phyloP scores from a whole-genome alignment of 805 yeast species.

The Brettanomyces naardenensis region DNA sequence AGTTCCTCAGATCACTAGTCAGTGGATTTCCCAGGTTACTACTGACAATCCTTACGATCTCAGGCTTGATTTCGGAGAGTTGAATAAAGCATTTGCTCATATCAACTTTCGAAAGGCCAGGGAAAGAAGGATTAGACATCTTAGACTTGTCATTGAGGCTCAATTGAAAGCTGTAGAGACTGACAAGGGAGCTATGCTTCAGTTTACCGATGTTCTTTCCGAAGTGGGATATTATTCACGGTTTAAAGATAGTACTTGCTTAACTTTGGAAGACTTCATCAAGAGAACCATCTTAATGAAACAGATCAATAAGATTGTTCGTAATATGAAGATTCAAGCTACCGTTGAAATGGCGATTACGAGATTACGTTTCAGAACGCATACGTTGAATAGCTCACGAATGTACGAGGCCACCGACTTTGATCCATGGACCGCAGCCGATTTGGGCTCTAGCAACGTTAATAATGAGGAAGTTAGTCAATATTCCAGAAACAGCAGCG shows the following conservation, averaged over 20 bases:
- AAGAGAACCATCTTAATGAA: conserved; percentile 52
- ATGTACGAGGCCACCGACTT: neutral
- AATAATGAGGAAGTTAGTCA: no score
- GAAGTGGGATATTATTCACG: conserved; percentile 70
- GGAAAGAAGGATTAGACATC: conserved; percentile 47
- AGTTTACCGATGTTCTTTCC: conserved; percentile 53
- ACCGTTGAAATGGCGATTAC: conserved; percentile 39
- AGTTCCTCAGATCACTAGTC: conserved; percentile 31
- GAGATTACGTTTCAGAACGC: conserved; percentile 35
- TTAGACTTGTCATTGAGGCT: conserved; percentile 66
- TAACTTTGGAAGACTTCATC: conserved; percentile 63
- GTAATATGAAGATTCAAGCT: conserved; percentile 35
- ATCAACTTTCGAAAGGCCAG: conserved; percentile 52
- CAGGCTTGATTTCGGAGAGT: conserved; percentile 41
- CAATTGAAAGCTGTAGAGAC: conserved; percentile 44
- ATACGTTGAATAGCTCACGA: neutral
- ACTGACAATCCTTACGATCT: conserved; percentile 50
- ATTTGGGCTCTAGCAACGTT: no score
- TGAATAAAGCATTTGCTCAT: conserved; percentile 41
- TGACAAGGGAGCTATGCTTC: conserved; percentile 50
- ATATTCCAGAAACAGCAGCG: no score
- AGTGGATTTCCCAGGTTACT: conserved; percentile 34
- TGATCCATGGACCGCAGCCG: conserved; percentile 4
- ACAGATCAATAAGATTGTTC: conserved; percentile 42
- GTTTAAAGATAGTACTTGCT: conserved; percentile 70